phyloP scores from a whole-genome alignment of 2,329 filamentous ascomycete genomes.

The Paraconiothyrium brasiliense region DNA sequence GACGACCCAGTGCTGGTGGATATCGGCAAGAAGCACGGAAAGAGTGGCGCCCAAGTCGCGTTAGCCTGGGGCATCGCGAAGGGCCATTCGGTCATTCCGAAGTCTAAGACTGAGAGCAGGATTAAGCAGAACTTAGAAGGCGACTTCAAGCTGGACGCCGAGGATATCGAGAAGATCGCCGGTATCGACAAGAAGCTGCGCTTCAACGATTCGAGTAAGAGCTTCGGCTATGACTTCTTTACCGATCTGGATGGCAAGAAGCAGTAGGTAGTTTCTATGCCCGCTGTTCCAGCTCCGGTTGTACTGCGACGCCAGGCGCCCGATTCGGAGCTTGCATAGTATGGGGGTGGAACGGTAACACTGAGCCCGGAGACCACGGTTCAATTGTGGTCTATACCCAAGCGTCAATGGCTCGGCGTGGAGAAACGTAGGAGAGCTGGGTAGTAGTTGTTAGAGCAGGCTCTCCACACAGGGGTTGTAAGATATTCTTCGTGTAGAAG shows the following conservation, averaged over 20 bases:
- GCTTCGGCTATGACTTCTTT: slow-evolving; percentile 69
- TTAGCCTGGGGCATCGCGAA: slow-evolving; percentile 86
- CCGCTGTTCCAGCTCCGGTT: background rate
- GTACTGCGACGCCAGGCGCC: background rate
- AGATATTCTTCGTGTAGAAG: background rate
- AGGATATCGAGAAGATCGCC: slow-evolving; percentile 73
- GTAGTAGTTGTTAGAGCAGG: background rate
- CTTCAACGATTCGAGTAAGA: slow-evolving; percentile 67
- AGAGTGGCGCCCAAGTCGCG: slow-evolving; percentile 83
- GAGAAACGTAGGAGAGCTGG: background rate
- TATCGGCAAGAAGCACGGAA: slow-evolving; percentile 71
- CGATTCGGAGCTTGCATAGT: background rate
- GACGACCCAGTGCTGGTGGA: slow-evolving; percentile 69
- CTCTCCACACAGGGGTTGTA: background rate
- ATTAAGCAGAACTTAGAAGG: slow-evolving; percentile 56
- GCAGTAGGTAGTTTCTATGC: slow-evolving; percentile 14
- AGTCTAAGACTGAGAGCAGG: slow-evolving; percentile 42
- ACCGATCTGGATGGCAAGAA: slow-evolving; percentile 64
- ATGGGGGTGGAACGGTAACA: background rate
- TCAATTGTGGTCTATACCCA: background rate
- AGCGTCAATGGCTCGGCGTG: background rate
- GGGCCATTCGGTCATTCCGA: slow-evolving; percentile 46
- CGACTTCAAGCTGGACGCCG: slow-evolving; percentile 74
- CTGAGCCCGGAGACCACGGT: background rate
- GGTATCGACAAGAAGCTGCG: slow-evolving; percentile 68